Evolutionary conservation across 352 stramenopile genomes (phyloP), one percentile per base, ranked within the genome.

Genomic region (Globisporangium carolinianum): DNA sequence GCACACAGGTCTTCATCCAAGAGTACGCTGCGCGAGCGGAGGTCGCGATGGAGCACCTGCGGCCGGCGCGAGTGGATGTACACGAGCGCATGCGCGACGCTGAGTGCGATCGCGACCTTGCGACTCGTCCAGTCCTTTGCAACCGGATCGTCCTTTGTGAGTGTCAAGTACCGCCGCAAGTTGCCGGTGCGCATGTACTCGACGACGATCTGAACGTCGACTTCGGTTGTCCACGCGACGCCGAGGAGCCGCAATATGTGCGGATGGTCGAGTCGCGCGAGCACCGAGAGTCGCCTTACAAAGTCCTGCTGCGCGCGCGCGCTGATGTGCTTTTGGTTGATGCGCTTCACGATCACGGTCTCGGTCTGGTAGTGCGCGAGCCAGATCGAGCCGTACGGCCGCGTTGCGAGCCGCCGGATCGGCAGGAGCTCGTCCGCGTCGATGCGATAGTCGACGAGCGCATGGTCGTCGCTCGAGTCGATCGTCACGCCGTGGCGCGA

Each of bases 191-290:
- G 75, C 76, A 92, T 86, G 58, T 82, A 91, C 57, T 94, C 84
- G 18, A 90, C 43, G 12, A 91, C 68, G 61, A 90, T 75, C 41
- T 83, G 73, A 3, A 91, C 46, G 50, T 94, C 71, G 14, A 64
- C 49, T 42, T 80, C 53, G 43, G 49, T 71, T 0, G 71, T 73
- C 81, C 82, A 94, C 18, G 79, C 78, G 4, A 90, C 79, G 6
- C 87, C 87, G n/a, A 92, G 63, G 46, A 96, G 87, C 17, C 77
- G 65, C 14, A 95, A 63, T 18, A 96, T 91, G 55, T 89, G 89
- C 6, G 81, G 76, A 46, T 96, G 85, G 10, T 72, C 68, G 14
- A 94, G 52, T 0, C 67, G 67, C 2, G 65, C 75, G 18, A 92
- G 64, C 51, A 90, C 76, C 41, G 74, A 73, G 51, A 95, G 86